A percentile compares a stretch with the other conserved stretches of the same genome.
Conservation (phyloP, 345 rosid species). For the Eucalyptus cloeziana region DNA sequence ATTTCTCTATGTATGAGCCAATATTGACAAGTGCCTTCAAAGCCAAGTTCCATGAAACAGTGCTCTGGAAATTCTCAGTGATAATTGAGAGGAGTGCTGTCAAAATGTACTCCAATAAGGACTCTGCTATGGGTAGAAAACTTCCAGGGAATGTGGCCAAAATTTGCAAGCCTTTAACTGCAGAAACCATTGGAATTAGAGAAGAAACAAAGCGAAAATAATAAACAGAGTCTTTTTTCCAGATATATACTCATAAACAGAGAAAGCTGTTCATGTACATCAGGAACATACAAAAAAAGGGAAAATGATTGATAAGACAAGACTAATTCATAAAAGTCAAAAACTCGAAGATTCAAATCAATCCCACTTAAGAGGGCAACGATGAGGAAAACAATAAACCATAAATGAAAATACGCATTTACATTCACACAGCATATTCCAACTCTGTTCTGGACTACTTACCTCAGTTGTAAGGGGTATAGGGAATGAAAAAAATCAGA, state of each 20-base stretch:
- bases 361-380: neutral
- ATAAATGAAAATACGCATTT: neutral
- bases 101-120: conserved; percentile 57
- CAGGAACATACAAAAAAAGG: too few relatives aligned
- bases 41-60: conserved; percentile 49
- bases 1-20: conserved; percentile 48
- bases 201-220: neutral
- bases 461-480: neutral
- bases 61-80: conserved; percentile 23
- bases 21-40: conserved; percentile 60
- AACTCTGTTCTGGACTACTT: neutral
- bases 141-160: conserved; percentile 52
- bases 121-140: conserved; percentile 30
- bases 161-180: conserved; percentile 82
- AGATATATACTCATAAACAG: neutral
- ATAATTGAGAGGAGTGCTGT: conserved; percentile 36
- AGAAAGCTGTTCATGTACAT: neutral
- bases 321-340: neutral
- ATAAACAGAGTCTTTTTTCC: neutral
- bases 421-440: neutral
- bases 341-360: neutral
- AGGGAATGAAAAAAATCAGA: neutral
- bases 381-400: neutral
- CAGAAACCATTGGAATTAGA: conserved; percentile 3
- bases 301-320: neutral